Percentiles rank a stretch among this genome's conserved stretches.
Conservation (phyloP, 225 moss, liverwort and hornwort species). For the Ulota crispa region DNA sequence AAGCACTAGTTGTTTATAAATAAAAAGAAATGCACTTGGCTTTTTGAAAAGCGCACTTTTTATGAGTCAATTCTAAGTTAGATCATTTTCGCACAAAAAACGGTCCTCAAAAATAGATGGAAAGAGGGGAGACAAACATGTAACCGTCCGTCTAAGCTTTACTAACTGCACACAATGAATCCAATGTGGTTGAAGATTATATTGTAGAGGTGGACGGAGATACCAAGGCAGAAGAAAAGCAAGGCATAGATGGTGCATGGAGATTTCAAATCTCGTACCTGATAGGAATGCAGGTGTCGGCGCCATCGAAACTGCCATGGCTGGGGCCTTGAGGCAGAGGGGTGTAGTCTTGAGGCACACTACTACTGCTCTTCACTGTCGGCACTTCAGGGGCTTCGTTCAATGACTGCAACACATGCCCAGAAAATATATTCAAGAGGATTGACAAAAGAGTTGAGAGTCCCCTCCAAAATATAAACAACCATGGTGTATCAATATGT, state of each 20-base stretch:
- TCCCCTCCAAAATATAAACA: too few relatives aligned
- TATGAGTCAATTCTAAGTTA: not conserved
- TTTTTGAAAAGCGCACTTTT: not conserved
- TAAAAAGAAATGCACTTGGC: not conserved
- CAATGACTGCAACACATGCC: slow-evolving; percentile 32
- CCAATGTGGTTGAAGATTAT: too few relatives aligned
- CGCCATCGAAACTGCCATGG: slow-evolving; percentile 37
- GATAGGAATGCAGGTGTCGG: slow-evolving; percentile 71
- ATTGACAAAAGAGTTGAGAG: not conserved
- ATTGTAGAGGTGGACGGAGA: too few relatives aligned
- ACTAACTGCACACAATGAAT: too few relatives aligned
- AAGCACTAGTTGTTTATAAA: too few relatives aligned
- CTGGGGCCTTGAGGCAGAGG: slow-evolving; percentile 42
- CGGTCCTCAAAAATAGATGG: too few relatives aligned
- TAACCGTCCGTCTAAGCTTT: too few relatives aligned
- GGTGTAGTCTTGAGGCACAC: slow-evolving; percentile 24
- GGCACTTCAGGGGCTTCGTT: slow-evolving; percentile 28
- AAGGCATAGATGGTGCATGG: not conserved
- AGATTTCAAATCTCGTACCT: slow-evolving; percentile 38
- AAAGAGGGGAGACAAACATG: too few relatives aligned
- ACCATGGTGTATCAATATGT: too few relatives aligned
- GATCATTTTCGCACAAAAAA: not conserved
- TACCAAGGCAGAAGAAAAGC: too few relatives aligned
- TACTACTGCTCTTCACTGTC: not conserved
- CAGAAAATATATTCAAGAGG: not conserved